Conservation (phyloP, 148 eudicot genomes). For the Rhododendron simsii region DNA sequence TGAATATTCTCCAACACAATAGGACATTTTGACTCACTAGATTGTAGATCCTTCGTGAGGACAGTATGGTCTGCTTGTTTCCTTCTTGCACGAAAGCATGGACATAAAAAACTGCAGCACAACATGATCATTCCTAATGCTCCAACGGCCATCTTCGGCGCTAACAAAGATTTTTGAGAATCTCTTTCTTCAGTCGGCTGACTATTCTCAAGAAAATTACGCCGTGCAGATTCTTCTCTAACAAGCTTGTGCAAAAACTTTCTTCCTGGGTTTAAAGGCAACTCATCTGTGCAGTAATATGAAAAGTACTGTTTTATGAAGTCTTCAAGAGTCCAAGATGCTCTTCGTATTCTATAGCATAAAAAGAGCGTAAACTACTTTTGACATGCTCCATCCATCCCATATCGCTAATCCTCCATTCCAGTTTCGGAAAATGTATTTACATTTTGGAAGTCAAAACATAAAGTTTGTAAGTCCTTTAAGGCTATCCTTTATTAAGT, state of each 20-base stretch:
- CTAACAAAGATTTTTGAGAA: conserved; percentile 20
- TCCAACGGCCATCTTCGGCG: conserved; percentile 52
- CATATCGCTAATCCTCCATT: not conserved
- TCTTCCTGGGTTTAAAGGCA: conserved; percentile 38
- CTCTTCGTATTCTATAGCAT: not conserved
- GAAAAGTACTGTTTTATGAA: not conserved
- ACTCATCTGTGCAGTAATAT: conserved; percentile 28
- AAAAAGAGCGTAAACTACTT: not conserved
- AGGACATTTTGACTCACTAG: conserved; percentile 50
- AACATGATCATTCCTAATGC: conserved; percentile 54
- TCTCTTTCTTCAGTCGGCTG: conserved; percentile 17
- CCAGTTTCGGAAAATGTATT: not conserved
- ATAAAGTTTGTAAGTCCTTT: not conserved
- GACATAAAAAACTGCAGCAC: conserved; percentile 59
- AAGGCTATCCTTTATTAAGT: not conserved
- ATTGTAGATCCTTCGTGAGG: conserved; percentile 45
- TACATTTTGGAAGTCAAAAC: not conserved
- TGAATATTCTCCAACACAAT: not conserved
- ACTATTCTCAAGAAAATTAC: conserved; percentile 12
- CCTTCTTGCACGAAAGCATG: conserved; percentile 62
- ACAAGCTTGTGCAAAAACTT: conserved; percentile 37
- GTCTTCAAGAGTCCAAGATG: not conserved
- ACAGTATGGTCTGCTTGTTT: conserved; percentile 38
- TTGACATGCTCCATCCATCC: not conserved
- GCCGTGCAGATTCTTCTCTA: conserved; percentile 23